Base-by-base conservation (phyloP, 495 filamentous ascomycete species). In the Penicillium nucicola region DNA sequence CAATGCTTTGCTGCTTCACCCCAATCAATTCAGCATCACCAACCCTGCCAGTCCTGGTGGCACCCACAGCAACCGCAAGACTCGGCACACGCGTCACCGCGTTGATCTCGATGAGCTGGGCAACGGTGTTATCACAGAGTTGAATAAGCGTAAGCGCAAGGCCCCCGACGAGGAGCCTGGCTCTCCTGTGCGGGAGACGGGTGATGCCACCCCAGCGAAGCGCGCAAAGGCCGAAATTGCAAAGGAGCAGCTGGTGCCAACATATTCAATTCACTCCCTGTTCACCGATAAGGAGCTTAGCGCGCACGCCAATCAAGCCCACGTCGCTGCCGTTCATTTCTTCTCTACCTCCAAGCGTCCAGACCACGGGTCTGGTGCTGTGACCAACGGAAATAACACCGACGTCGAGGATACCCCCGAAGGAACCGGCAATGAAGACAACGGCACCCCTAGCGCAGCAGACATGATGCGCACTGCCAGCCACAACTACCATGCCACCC, bases 251-350 rank as follows among this genome's bases (percentile, higher is more conserved):
- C 55, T 62, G 31, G 67, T 75, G 4, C 70, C 84, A 36, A 58
- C 83, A 1, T 93, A 90, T 68, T 89, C 86, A 38, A 84, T 97
- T 50, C 86, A 95, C 43, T 88, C 90, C 49, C 82, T 97, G 19
- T 97, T 97, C 61, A 95, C 89, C 0, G 91, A 96, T 52, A 96
- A 92, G 70, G 92, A 97, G 67, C 82, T 97, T 11, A 78, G 81
- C 23, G 77, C 88, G 67, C 84, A 84, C 4, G 85, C 87, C 36
- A 88, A 89, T 56, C 69, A 79, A 22, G 86, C 89, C 0, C 84
- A 86, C 37, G 61, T 89, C 17, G 85, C 85, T 9, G 80, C 87
- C 55, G 57, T 80, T 62, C 71, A 81, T 74, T 65, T 74, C 73
- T 72, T 77, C 64, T 71, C 67, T 31, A 64, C 77, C 61, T 57